A percentile compares a stretch with the other conserved stretches of the same genome.
phyloP scores from a whole-genome alignment of 306 rosid species.

The Pterocarpus macrocarpus region DNA sequence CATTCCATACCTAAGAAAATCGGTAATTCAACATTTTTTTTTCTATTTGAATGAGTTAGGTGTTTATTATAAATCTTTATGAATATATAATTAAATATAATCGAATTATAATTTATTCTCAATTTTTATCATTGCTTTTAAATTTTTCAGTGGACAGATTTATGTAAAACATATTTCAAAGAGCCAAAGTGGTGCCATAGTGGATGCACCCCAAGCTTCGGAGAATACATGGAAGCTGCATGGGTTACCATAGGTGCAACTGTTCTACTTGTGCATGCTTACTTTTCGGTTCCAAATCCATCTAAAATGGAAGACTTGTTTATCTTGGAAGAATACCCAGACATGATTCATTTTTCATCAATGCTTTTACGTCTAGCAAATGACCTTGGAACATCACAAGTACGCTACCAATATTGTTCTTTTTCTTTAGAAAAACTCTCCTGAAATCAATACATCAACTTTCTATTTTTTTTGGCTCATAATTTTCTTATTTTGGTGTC shows the following conservation, averaged over 20 bases:
- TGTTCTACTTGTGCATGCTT: not conserved
- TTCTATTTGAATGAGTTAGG: too few relatives aligned
- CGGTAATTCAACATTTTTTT: too few relatives aligned
- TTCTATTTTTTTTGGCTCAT: not conserved
- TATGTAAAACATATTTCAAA: not conserved
- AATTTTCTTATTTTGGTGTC: not conserved
- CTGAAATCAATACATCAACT: not conserved
- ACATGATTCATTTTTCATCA: conserved; percentile 17
- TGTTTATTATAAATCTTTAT: too few relatives aligned
- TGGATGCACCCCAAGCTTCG: not conserved
- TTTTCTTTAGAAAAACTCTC: not conserved
- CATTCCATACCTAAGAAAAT: too few relatives aligned
- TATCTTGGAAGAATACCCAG: not conserved
- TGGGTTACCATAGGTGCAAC: not conserved
- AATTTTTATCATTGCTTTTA: not conserved
- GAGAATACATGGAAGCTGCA: conserved; percentile 15
- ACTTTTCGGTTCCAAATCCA: not conserved
- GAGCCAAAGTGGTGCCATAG: conserved; percentile 39
- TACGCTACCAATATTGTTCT: not conserved
- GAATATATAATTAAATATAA: too few relatives aligned
- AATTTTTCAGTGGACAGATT: conserved; percentile 8
- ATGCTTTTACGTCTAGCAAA: not conserved
- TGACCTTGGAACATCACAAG: conserved; percentile 15
- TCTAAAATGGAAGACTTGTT: too few relatives aligned
- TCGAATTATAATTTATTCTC: too few relatives aligned